Evolutionary conservation across 768 basidiomycete genomes (phyloP).

Genomic region (Mrakia hoshinonis): DNA sequence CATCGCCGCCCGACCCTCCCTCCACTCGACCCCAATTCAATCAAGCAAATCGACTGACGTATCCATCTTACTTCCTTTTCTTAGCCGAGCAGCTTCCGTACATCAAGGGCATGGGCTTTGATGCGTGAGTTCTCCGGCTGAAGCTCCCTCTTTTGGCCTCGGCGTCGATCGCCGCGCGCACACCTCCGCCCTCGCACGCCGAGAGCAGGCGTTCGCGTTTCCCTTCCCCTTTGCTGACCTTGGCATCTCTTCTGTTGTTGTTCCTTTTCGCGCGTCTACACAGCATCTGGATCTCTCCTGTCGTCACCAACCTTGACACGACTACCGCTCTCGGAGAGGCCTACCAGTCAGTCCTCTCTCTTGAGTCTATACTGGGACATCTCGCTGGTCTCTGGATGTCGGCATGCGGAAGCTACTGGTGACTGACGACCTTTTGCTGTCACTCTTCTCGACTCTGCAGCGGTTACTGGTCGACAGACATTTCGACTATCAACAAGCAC

Average conservation of each 20-base stretch:
- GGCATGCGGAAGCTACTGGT: no score
- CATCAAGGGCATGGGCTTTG: conserved; percentile 41
- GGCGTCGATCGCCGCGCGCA: not conserved
- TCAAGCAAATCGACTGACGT: not conserved
- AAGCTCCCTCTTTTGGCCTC: not conserved
- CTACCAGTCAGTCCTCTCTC: conserved; percentile 34
- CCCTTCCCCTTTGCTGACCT: not conserved
- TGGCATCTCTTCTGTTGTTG: not conserved
- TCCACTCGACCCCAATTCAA: not conserved
- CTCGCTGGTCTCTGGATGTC: no score
- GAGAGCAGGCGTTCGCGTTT: not conserved
- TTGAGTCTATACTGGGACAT: not conserved
- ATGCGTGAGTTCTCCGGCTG: conserved; percentile 30
- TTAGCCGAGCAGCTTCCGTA: conserved; percentile 37
- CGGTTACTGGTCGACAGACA: conserved; percentile 37
- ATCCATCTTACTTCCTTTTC: no score
- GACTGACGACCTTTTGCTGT: not conserved
- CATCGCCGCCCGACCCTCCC: not conserved
- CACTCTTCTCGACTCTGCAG: not conserved
- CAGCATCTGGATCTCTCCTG: conserved; percentile 40
- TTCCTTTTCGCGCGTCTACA: not conserved
- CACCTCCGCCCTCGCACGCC: no score
- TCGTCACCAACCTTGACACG: conserved; percentile 37
- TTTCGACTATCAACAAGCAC: conserved; percentile 37
- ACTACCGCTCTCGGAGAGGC: conserved; percentile 36